Evolutionary conservation across 106 monocot genomes (phyloP).

Genomic region (Dioscorea zingiberensis): DNA sequence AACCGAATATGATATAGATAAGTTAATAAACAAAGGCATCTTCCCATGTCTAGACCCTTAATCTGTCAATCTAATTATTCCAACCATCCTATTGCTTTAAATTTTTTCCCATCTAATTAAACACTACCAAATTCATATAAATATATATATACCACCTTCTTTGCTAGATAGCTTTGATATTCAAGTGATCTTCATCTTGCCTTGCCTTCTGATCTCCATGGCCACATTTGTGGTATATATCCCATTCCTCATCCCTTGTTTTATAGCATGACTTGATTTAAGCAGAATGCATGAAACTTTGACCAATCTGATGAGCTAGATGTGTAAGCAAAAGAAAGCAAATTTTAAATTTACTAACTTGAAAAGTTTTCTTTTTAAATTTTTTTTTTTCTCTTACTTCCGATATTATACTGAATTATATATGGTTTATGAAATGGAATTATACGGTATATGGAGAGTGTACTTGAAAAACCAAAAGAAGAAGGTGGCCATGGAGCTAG

Average conservation of each 20-base stretch:
- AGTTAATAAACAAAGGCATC: constrained; percentile 5
- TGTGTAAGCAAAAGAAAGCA: neutral
- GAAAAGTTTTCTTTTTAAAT: too few species aligned
- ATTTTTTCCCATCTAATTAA: neutral
- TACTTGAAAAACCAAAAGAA: neutral
- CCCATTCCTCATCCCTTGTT: too few species aligned
- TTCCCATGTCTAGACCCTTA: neutral
- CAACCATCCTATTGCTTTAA: neutral
- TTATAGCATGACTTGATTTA: too few species aligned
- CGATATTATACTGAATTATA: too few species aligned
- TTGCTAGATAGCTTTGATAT: too few species aligned
- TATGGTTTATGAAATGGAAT: too few species aligned
- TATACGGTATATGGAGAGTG: neutral
- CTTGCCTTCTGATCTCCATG: constrained; percentile 11
- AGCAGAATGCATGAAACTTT: too few species aligned
- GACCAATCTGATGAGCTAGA: too few species aligned
- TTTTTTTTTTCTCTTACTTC: neutral
- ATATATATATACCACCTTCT: too few species aligned
- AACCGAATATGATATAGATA: too few species aligned
- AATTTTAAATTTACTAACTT: neutral
- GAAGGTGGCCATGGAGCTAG: neutral
- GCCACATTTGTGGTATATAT: constrained; percentile 27
- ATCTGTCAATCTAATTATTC: neutral
- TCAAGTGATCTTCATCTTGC: too few species aligned
- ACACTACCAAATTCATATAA: neutral